A percentile compares a stretch with the other conserved stretches of the same genome.
Conservation (phyloP, 2,329 filamentous ascomycete species). For the Thielaviopsis populi region DNA sequence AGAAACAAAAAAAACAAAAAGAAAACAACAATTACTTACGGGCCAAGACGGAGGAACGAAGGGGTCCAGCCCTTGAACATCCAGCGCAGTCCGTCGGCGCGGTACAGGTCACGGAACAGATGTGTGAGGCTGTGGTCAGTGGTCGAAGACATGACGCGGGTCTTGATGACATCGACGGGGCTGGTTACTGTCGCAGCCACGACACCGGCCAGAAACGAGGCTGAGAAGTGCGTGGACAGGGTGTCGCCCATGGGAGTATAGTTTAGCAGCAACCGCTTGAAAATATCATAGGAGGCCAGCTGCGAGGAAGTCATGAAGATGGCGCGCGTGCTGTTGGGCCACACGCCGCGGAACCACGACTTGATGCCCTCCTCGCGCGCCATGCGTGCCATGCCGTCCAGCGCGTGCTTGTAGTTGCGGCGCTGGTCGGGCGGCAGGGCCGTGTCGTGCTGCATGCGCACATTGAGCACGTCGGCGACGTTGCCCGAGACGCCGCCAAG, state of each 20-base stretch:
- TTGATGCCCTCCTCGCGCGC: slow-evolving; percentile 63
- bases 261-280: slow-evolving; percentile 55
- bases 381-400: slow-evolving; percentile 80
- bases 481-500: slow-evolving; percentile 83
- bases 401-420: slow-evolving; percentile 76
- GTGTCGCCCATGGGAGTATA: slow-evolving; percentile 54
- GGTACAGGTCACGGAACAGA: slow-evolving; percentile 52
- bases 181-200: slow-evolving; percentile 74
- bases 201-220: slow-evolving; percentile 64
- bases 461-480: slow-evolving; percentile 90
- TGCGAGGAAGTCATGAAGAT: slow-evolving; percentile 81
- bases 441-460: slow-evolving; percentile 92
- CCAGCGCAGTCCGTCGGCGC: slow-evolving; percentile 59
- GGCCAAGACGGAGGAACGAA: slow-evolving; percentile 50
- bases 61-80: slow-evolving; percentile 86
- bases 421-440: slow-evolving; percentile 58
- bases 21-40: no score
- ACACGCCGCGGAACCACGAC: slow-evolving; percentile 70
- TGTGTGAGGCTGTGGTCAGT: slow-evolving; percentile 37
- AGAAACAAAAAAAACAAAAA: no score
- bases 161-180: slow-evolving; percentile 82
- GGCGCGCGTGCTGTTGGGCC: slow-evolving; percentile 67
- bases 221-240: slow-evolving; percentile 62
- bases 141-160: slow-evolving; percentile 61
- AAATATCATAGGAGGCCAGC: slow-evolving; percentile 69